A percentile compares a stretch with the other conserved stretches of the same genome.
Conservation (phyloP, 305 asterid genomes). For the Fraxinus velutina region DNA sequence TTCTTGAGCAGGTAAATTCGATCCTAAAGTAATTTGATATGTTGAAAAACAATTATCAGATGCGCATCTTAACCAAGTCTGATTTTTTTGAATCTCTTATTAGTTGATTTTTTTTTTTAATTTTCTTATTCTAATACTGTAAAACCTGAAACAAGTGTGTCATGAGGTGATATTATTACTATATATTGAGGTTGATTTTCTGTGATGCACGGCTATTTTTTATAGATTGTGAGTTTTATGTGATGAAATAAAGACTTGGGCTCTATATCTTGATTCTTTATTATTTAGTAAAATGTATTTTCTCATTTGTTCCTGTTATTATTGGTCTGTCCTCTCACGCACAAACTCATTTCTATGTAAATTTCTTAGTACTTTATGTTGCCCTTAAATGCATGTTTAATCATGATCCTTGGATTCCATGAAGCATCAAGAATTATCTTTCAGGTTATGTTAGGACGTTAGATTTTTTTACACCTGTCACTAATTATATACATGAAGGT, state of each 20-base stretch:
- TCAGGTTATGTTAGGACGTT: conserved; percentile 6
- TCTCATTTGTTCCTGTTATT: neutral
- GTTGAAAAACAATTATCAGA: neutral
- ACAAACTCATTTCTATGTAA: neutral
- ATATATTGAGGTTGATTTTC: neutral
- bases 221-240: neutral
- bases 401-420: neutral
- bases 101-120: neutral
- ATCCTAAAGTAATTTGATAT: neutral
- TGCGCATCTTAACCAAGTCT: neutral
- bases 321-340: neutral
- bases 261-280: neutral
- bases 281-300: neutral
- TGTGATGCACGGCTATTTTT: neutral
- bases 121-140: neutral
- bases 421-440: neutral
- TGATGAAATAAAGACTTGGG: neutral
- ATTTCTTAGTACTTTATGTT: neutral
- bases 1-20: conserved; percentile 74
- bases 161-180: neutral
- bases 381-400: neutral
- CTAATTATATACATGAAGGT: conserved; percentile 3
- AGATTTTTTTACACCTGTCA: neutral
- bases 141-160: neutral
- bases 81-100: neutral